These are phyloP conservation scores for Penicillium maclennaniae DNA, from an alignment of 495 filamentous ascomycete genomes.

Conservation along the genomic window DNA sequence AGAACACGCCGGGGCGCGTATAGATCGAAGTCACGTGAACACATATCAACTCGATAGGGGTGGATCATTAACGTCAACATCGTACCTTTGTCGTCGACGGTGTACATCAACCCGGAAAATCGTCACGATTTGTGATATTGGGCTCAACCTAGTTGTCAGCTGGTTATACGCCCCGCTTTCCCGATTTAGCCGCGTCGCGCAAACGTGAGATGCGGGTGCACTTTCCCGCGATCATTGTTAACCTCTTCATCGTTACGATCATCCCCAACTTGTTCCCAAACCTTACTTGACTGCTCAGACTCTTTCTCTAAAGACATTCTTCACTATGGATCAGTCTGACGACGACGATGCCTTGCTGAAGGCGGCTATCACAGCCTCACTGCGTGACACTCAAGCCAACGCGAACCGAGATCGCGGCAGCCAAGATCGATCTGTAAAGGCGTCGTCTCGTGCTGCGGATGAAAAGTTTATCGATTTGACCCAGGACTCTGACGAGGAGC, in stretches of 20 bases:
- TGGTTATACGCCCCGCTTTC: neutral
- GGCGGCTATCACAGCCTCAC: neutral
- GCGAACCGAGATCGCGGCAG: neutral
- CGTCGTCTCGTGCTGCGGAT: neutral
- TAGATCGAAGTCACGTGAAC: neutral
- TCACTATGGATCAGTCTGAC: neutral
- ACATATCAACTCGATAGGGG: neutral
- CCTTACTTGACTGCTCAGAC: neutral
- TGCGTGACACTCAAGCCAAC: neutral
- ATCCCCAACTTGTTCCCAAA: neutral
- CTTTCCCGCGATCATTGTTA: neutral
- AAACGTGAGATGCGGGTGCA: neutral
- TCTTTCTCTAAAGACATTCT: neutral
- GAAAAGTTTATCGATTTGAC: constrained; percentile 37
- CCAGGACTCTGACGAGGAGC: constrained; percentile 30
- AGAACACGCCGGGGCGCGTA: neutral
- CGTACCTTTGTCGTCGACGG: neutral
- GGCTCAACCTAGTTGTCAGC: neutral
- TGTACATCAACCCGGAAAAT: neutral
- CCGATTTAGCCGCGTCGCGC: neutral
- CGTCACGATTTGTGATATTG: neutral
- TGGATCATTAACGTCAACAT: neutral
- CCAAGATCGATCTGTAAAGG: neutral
- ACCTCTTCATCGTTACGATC: neutral
- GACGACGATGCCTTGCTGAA: neutral